phyloP scores from a whole-genome alignment of 83 land plant species.

The Thuja plicata region DNA sequence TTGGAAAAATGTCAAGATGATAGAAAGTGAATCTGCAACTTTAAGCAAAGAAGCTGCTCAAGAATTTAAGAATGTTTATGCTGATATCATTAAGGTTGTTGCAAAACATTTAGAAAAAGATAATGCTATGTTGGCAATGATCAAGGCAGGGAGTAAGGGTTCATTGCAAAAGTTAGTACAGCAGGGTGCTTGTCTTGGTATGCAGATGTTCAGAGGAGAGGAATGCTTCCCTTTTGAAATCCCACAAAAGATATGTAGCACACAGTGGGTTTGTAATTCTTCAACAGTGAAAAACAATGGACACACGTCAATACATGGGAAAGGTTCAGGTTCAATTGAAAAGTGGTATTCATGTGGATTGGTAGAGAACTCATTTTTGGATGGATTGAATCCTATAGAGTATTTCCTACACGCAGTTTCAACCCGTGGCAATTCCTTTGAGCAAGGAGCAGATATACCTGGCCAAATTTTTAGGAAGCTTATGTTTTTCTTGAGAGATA shows the following conservation, averaged over 20 bases:
- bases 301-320: slow-evolving; percentile 12
- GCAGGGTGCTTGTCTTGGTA: slow-evolving; percentile 75
- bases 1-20: slow-evolving; percentile 11
- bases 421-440: slow-evolving; percentile 54
- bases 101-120: slow-evolving; percentile 32
- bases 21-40: slow-evolving; percentile 23
- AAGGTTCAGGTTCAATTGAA: slow-evolving; percentile 7
- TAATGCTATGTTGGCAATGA: slow-evolving; percentile 80
- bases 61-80: slow-evolving; percentile 45
- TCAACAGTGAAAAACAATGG: slow-evolving; percentile 15
- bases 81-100: slow-evolving; percentile 33
- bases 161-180: slow-evolving; percentile 68
- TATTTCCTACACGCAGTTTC: slow-evolving; percentile 65
- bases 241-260: slow-evolving; percentile 37
- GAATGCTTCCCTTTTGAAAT: slow-evolving; percentile 33
- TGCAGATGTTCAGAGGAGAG: slow-evolving; percentile 49
- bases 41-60: slow-evolving; percentile 34
- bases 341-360: slow-evolving; percentile 48
- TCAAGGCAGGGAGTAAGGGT: slow-evolving; percentile 85
- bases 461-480: slow-evolving; percentile 64
- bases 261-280: slow-evolving; percentile 27
- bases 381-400: slow-evolving; percentile 74
- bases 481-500: slow-evolving; percentile 73
- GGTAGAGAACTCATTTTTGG: slow-evolving; percentile 62
- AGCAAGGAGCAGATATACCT: slow-evolving; percentile 73